Percentiles rank a stretch among this genome's conserved stretches.
These are phyloP conservation scores for Fusarium temperatum DNA, from an alignment of 2,329 filamentous ascomycete species.

Conservation along the genomic window DNA sequence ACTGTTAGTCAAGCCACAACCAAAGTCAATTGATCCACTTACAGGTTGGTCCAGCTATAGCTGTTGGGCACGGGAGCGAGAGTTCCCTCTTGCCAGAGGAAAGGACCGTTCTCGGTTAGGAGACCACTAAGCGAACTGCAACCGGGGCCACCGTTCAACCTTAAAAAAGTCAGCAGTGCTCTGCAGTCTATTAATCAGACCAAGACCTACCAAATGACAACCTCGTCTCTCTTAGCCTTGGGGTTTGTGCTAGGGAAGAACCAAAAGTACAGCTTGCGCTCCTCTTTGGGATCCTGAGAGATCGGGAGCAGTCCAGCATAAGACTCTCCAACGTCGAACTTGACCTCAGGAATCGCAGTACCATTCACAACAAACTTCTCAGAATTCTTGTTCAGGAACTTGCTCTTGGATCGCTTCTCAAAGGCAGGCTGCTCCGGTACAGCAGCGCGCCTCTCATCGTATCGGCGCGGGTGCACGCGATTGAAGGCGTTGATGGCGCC, in stretches of 20 bases:
- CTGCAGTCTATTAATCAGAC: neutral
- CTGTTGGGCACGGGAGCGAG: constrained; percentile 70
- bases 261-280: constrained; percentile 69
- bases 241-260: constrained; percentile 69
- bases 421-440: neutral
- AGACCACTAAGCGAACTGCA: constrained; percentile 50
- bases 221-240: constrained; percentile 59
- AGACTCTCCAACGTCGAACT: constrained; percentile 73
- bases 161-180: constrained; percentile 42
- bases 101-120: constrained; percentile 80
- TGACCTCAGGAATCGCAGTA: constrained; percentile 70
- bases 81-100: constrained; percentile 76
- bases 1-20: accelerated
- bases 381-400: constrained; percentile 34
- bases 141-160: constrained; percentile 53
- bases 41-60: constrained; percentile 77
- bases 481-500: constrained; percentile 35
- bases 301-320: constrained; percentile 72
- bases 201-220: constrained; percentile 63
- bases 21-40: accelerated
- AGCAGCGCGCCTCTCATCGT: constrained; percentile 18
- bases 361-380: constrained; percentile 69
- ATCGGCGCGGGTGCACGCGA: constrained; percentile 8
- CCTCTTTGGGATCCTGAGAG: constrained; percentile 57
- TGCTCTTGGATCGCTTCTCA: constrained; percentile 21